These are phyloP conservation scores for Nemania diffusa DNA, from an alignment of 2,329 filamentous ascomycete genomes.

Conservation along the genomic window DNA sequence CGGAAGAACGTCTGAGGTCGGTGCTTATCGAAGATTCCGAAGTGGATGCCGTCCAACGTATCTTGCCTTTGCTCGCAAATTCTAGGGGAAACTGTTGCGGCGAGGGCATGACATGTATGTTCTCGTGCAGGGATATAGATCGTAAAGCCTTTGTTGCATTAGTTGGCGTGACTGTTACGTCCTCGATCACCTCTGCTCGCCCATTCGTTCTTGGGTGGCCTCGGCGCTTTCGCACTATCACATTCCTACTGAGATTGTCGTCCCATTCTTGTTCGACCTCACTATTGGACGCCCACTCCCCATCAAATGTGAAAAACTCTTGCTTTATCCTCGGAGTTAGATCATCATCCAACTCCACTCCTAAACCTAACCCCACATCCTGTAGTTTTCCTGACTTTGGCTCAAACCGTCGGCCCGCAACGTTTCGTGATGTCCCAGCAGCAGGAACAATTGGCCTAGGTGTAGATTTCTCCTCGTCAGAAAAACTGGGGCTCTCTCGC, in stretches of 20 bases:
- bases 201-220: constrained; percentile 46
- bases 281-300: constrained; percentile 63
- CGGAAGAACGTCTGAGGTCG: constrained; percentile 63
- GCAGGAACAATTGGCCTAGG: constrained; percentile 55
- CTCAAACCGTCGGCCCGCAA: constrained; percentile 54
- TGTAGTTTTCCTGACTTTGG: constrained; percentile 49
- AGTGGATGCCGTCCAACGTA: constrained; percentile 47
- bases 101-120: constrained; percentile 53
- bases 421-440: constrained; percentile 57
- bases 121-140: constrained; percentile 59
- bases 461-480: constrained; percentile 62
- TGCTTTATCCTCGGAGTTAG: constrained; percentile 57
- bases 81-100: constrained; percentile 45
- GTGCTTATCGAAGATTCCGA: constrained; percentile 55
- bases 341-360: constrained; percentile 54
- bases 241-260: constrained; percentile 63
- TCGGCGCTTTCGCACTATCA: constrained; percentile 61
- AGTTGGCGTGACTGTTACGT: constrained; percentile 60
- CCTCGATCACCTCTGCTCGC: constrained; percentile 57
- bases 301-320: constrained; percentile 67
- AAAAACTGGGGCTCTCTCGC: constrained; percentile 70
- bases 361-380: constrained; percentile 57
- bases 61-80: constrained; percentile 45
- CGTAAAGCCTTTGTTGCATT: constrained; percentile 63
- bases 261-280: constrained; percentile 67